Evolutionary conservation across 2,329 filamentous ascomycete species (phyloP), one percentile per base, ranked within the genome.

Genomic region (Beauveria australis): DNA sequence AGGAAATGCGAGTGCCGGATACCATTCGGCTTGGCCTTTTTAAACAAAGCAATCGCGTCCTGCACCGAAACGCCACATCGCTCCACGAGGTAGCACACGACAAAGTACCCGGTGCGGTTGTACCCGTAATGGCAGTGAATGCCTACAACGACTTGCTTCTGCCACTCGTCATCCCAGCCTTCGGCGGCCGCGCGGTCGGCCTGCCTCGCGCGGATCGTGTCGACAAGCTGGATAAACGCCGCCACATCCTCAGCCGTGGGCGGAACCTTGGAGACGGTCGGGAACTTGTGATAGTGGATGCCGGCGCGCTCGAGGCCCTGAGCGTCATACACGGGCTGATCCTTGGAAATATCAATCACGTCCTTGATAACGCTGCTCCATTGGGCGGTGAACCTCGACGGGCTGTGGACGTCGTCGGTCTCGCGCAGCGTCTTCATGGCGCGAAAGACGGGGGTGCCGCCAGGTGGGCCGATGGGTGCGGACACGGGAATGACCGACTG

Each of bases 111-210:
- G 0, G 93, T 97, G 24, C 92, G 84, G 71, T 97, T 97, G 76
- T 95, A 97, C 0, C 93, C 93, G 67, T 97, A 97, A 69, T 97
- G 93, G 68, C 93, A 97, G 71, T 97, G 93, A 0, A 96, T 91
- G 2, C 88, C 92, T 56, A 96, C 83, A 53, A 87, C 76, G n/a
- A 68, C 44, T 2, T 16, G 46, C 9, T 14, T 70, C 47, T 69
- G 62, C 8, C 67, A 67, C 0, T 76, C 74, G 1, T 76, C 67
- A 6, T 74, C 71, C 66, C 72, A 76, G 2, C 78, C 75, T 22
- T 75, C 77, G 61, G 72, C 75, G 3, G 41, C 56, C 8, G 69
- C 68, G 41, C 70, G 70, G 61, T 72, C 67, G 2, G 61, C 49
- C 62, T 87, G 84, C 49, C 82, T 79, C 30, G 76, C 76, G 47